Percentiles rank a stretch among this genome's conserved stretches.
Evolutionary conservation across 495 filamentous ascomycete species (phyloP).

Genomic region (Aspergillus taichungensis): DNA sequence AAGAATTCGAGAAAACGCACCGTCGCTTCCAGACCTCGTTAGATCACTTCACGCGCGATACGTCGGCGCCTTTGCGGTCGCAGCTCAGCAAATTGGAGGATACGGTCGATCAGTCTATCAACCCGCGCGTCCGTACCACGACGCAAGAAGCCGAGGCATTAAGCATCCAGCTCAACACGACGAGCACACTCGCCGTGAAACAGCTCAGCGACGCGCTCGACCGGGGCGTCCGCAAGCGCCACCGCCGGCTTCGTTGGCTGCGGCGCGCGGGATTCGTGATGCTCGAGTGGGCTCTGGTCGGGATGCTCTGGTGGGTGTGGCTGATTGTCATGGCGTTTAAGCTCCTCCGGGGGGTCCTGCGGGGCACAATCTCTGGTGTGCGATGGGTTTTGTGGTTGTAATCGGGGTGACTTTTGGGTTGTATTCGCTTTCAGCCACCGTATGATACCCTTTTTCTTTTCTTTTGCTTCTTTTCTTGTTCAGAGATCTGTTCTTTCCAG

Average conservation of each 20-base stretch:
- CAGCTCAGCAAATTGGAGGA: slow-evolving; percentile 43
- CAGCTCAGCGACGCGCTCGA: slow-evolving; percentile 70
- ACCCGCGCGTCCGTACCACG: slow-evolving; percentile 51
- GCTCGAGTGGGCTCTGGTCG: slow-evolving; percentile 73
- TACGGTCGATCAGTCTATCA: slow-evolving; percentile 47
- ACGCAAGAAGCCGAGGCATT: slow-evolving; percentile 72
- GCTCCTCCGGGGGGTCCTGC: slow-evolving; percentile 49
- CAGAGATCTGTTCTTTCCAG: too few relatives aligned
- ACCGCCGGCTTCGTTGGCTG: slow-evolving; percentile 64
- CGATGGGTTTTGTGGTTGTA: slow-evolving; percentile 74
- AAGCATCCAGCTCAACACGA: slow-evolving; percentile 61
- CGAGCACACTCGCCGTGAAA: slow-evolving; percentile 67
- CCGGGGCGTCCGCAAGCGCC: slow-evolving; percentile 54
- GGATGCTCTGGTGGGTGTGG: slow-evolving; percentile 80
- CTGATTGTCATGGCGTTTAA: slow-evolving; percentile 63
- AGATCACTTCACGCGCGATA: slow-evolving; percentile 39
- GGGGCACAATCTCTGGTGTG: slow-evolving; percentile 46
- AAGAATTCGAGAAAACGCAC: slow-evolving; percentile 46
- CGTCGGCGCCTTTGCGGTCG: slow-evolving; percentile 33
- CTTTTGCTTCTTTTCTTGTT: too few relatives aligned
- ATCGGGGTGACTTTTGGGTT: background rate
- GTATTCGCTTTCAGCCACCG: too few relatives aligned
- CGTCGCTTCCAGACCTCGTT: slow-evolving; percentile 45
- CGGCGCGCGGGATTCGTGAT: slow-evolving; percentile 58
- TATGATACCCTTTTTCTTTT: too few relatives aligned